Percentiles rank a stretch among this genome's conserved stretches.
Evolutionary conservation across 768 basidiomycete species (phyloP).

Genomic region (Pseudohyphozyma bogoriensis): DNA sequence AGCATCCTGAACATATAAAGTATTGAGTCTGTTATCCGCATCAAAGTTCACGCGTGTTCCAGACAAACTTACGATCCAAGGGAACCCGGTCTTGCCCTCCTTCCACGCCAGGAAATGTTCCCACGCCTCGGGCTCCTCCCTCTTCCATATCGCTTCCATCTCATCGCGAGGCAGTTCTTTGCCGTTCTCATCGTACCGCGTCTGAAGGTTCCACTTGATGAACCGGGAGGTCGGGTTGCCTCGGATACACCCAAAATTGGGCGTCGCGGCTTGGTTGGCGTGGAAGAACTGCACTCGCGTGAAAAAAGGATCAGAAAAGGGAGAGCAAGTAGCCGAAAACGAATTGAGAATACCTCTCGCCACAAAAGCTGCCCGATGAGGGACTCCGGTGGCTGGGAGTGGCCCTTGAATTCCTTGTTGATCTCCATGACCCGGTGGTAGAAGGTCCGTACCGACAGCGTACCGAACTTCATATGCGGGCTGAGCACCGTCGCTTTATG

Average conservation of each 20-base stretch:
- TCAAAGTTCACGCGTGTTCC: too few species aligned
- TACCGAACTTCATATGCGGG: slow-evolving; percentile 40
- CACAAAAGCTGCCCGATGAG: slow-evolving; percentile 39
- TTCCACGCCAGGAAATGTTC: slow-evolving; percentile 22
- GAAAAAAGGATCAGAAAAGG: neutral
- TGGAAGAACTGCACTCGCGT: slow-evolving; percentile 31
- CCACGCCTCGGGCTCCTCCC: slow-evolving; percentile 25
- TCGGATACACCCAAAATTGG: slow-evolving; percentile 37
- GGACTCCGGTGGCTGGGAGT: slow-evolving; percentile 29
- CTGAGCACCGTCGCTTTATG: slow-evolving; percentile 34
- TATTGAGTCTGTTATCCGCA: neutral
- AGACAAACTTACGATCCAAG: slow-evolving; percentile 30
- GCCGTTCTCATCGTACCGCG: slow-evolving; percentile 37
- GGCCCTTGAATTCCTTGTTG: slow-evolving; percentile 26
- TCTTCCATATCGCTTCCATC: slow-evolving; percentile 33
- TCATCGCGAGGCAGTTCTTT: slow-evolving; percentile 34
- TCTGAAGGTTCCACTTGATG: slow-evolving; percentile 38
- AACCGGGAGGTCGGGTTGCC: slow-evolving; percentile 38
- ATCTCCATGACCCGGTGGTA: slow-evolving; percentile 37
- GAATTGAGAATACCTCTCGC: slow-evolving; percentile 37
- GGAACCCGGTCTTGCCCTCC: slow-evolving; percentile 38
- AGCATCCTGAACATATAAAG: slow-evolving; percentile 35
- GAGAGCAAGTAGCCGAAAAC: neutral
- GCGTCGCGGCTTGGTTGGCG: slow-evolving; percentile 36
- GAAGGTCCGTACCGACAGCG: slow-evolving; percentile 37